Evolutionary conservation across 495 filamentous ascomycete species (phyloP).

Genomic region (Xylaria scruposa): DNA sequence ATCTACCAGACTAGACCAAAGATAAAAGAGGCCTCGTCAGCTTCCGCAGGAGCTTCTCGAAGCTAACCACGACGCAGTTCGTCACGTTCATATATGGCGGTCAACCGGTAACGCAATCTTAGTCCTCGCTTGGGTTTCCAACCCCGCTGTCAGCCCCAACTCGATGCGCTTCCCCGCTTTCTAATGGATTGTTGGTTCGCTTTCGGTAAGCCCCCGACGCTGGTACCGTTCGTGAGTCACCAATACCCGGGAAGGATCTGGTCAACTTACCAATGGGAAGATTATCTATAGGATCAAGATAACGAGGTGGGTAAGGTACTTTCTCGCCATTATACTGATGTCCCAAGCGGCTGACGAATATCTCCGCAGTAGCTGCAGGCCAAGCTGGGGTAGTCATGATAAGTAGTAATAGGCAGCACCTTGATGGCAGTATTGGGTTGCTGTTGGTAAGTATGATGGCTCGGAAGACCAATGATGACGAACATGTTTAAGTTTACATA

Average conservation of each 20-base stretch:
- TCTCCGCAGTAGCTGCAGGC: conserved; percentile 21
- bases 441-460: conserved; percentile 4
- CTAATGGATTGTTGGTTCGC: neutral
- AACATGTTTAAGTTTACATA: neutral
- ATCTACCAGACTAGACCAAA: conserved; percentile 15
- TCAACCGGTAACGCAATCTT: conserved; percentile 17
- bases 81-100: conserved; percentile 14
- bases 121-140: neutral
- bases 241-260: conserved; percentile 4
- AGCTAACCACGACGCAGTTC: neutral
- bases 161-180: conserved; percentile 16
- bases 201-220: neutral
- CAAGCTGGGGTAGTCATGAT: conserved; percentile 10
- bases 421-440: conserved; percentile 1
- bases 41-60: conserved; percentile 19
- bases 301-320: neutral
- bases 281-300: neutral
- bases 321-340: neutral
- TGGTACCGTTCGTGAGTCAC: conserved; percentile 17
- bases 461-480: neutral
- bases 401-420: conserved; percentile 11
- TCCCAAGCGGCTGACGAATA: conserved; percentile 17
- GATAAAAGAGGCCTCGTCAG: conserved; percentile 35
- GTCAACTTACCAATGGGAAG: neutral
- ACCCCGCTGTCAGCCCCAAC: conserved; percentile 22